Evolutionary conservation across 306 rosid species (phyloP).

Genomic region (Herpetospermum pedunculosum): DNA sequence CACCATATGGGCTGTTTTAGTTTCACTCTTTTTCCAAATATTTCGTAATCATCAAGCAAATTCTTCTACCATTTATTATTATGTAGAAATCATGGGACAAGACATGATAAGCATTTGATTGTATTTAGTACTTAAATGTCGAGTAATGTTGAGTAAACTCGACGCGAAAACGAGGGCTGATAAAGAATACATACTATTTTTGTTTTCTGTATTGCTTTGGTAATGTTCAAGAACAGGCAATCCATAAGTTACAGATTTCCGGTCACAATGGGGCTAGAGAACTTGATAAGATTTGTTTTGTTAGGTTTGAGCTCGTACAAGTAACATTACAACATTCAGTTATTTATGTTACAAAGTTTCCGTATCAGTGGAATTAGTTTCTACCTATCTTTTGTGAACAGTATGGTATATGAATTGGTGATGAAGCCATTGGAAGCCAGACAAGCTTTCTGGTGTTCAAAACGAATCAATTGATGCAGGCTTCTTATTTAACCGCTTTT

Average conservation of each 20-base stretch:
- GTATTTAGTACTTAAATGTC: not conserved
- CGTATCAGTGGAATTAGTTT: constrained; percentile 13
- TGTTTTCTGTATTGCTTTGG: not conserved
- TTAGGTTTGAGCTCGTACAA: not conserved
- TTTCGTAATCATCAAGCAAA: not conserved
- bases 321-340: not conserved
- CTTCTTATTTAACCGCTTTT: constrained; percentile 16
- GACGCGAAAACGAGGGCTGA: not conserved
- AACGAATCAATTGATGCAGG: constrained; percentile 36
- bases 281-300: not conserved
- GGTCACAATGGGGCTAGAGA: not conserved
- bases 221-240: not conserved
- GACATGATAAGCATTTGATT: not conserved
- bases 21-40: not conserved
- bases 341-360: not conserved
- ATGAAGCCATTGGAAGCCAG: constrained; percentile 12
- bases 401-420: constrained; percentile 14
- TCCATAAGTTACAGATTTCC: not conserved
- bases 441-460: constrained; percentile 10
- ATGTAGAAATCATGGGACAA: not conserved
- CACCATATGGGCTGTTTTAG: not conserved
- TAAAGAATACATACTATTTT: not conserved
- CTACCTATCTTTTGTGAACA: constrained; percentile 12
- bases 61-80: not conserved
- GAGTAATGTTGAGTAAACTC: not conserved